Conservation (phyloP, 2,329 filamentous ascomycete species). For the Claviceps purpurea region DNA sequence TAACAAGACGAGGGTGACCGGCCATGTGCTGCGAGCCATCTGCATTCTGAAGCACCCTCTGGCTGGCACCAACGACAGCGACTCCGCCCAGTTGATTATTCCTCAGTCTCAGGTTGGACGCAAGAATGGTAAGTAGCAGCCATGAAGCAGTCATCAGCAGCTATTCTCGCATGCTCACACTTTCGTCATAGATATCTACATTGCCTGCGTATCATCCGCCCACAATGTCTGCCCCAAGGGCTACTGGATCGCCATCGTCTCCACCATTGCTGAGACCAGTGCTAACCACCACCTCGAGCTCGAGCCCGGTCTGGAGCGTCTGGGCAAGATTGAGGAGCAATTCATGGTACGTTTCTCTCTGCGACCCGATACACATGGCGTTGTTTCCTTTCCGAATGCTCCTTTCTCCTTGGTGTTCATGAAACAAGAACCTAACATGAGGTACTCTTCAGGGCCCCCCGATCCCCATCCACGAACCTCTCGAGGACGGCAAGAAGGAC, state of each 20-base stretch:
- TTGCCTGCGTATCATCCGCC: slow-evolving; percentile 85
- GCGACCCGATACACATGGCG: background rate
- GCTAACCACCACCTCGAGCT: slow-evolving; percentile 95
- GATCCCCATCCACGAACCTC: slow-evolving; percentile 86
- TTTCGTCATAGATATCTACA: slow-evolving; percentile 64
- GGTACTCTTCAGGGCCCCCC: slow-evolving; percentile 46
- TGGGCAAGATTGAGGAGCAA: slow-evolving; percentile 90
- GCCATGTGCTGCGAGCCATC: slow-evolving; percentile 89
- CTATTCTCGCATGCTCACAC: background rate
- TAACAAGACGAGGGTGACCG: slow-evolving; percentile 71
- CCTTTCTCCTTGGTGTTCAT: background rate
- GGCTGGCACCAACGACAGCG: slow-evolving; percentile 73
- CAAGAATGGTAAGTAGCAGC: slow-evolving; percentile 64
- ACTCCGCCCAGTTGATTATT: slow-evolving; percentile 92
- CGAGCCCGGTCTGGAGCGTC: slow-evolving; percentile 77
- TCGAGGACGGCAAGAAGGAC: slow-evolving; percentile 69
- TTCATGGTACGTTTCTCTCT: slow-evolving; percentile 55
- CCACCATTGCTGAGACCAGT: slow-evolving; percentile 82
- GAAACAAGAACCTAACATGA: no score
- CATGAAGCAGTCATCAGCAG: background rate
- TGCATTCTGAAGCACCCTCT: slow-evolving; percentile 95
- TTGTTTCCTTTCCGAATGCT: background rate
- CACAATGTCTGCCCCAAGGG: slow-evolving; percentile 99
- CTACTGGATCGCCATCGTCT: slow-evolving; percentile 97
- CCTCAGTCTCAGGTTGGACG: slow-evolving; percentile 94